Evolutionary conservation across 495 filamentous ascomycete species (phyloP).

Genomic region (Umbilicaria muhlenbergii): DNA sequence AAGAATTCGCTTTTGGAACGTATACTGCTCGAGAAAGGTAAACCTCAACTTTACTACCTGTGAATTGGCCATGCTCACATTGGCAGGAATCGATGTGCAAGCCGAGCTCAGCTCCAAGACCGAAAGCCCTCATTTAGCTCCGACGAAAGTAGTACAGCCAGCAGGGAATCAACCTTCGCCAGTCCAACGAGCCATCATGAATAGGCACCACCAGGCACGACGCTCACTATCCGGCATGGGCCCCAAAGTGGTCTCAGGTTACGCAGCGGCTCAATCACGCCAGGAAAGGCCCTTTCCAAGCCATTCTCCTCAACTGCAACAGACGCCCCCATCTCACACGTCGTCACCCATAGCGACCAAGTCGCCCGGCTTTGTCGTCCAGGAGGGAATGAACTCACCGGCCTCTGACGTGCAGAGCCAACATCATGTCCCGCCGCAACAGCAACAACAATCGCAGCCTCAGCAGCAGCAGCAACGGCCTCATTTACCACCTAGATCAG

Average conservation of each 20-base stretch:
- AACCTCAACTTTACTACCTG: neutral
- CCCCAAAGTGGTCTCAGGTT: conserved; percentile 17
- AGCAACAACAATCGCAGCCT: conserved; percentile 26
- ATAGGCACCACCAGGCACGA: conserved; percentile 51
- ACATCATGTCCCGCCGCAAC: conserved; percentile 31
- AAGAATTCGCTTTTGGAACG: conserved; percentile 95
- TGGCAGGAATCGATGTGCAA: conserved; percentile 85
- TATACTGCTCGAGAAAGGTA: conserved; percentile 91
- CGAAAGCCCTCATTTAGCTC: conserved; percentile 52
- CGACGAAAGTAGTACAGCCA: conserved; percentile 43
- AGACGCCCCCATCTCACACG: conserved; percentile 69
- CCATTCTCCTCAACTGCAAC: conserved; percentile 38
- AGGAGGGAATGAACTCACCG: conserved; percentile 53
- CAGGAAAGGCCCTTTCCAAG: conserved; percentile 17
- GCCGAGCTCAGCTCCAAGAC: conserved; percentile 84
- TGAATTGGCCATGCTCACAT: neutral
- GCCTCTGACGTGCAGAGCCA: conserved; percentile 42
- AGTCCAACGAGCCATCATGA: conserved; percentile 56
- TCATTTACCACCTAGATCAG: conserved; percentile 10
- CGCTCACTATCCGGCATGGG: conserved; percentile 54
- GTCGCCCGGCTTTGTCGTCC: conserved; percentile 53
- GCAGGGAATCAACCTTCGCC: conserved; percentile 46
- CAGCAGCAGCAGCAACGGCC: conserved; percentile 32
- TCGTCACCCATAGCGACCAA: conserved; percentile 59
- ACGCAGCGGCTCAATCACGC: conserved; percentile 6